Conservation (phyloP, 495 filamentous ascomycete genomes). For the Paragyromitra xinjiangensis region DNA sequence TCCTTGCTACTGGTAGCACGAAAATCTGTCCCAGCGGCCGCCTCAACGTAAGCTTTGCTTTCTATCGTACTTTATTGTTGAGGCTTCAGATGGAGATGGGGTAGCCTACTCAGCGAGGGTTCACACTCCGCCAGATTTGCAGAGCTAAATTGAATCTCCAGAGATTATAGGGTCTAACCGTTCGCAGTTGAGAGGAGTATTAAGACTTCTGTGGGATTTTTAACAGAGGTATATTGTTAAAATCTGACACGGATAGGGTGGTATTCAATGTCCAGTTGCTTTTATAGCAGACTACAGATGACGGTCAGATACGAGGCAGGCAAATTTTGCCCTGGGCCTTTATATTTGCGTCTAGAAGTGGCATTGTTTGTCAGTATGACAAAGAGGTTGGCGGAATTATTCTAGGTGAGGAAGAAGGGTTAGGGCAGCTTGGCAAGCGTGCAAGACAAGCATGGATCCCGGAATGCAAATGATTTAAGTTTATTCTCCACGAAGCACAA, state of each 20-base stretch:
- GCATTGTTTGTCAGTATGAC: not conserved
- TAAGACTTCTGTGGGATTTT: not conserved
- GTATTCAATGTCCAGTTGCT: not conserved
- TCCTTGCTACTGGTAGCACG: too few species aligned
- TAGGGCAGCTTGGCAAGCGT: not conserved
- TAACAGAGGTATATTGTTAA: not conserved
- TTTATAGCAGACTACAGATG: not conserved
- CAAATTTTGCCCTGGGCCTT: not conserved
- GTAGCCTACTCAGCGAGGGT: not conserved
- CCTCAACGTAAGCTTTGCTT: not conserved
- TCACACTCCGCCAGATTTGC: not conserved
- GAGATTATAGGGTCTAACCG: not conserved
- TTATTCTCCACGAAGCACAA: not conserved
- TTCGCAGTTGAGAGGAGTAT: not conserved
- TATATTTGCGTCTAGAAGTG: not conserved
- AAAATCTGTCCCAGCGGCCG: not conserved
- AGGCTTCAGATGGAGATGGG: not conserved
- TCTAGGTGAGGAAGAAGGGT: not conserved
- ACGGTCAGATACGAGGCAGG: not conserved
- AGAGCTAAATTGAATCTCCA: not conserved
- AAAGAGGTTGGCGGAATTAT: slow-evolving; percentile 8
- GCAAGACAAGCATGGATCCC: not conserved
- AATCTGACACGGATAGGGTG: not conserved
- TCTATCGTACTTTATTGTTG: not conserved
- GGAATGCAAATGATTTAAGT: not conserved